phyloP scores from a whole-genome alignment of 495 filamentous ascomycete species.

The Podospora australis region DNA sequence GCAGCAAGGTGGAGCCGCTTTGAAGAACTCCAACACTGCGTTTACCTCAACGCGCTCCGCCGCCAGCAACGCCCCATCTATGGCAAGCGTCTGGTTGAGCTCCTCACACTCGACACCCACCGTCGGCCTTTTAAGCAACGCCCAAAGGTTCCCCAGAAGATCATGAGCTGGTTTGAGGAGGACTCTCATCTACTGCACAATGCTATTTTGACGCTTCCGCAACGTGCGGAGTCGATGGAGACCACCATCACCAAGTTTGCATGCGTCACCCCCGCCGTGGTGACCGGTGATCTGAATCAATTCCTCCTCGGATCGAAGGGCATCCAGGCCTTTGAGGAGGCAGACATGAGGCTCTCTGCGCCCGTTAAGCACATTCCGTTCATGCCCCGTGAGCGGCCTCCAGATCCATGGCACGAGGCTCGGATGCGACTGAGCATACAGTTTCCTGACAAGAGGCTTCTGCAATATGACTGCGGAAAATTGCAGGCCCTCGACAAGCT shows the following conservation, averaged over 20 bases:
- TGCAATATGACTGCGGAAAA: slow-evolving; percentile 98
- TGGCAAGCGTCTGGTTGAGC: slow-evolving; percentile 65
- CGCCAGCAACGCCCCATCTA: slow-evolving; percentile 77
- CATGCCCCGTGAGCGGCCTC: slow-evolving; percentile 45
- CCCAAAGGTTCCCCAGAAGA: slow-evolving; percentile 46
- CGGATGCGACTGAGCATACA: slow-evolving; percentile 90
- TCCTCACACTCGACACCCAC: slow-evolving; percentile 56
- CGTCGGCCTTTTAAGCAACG: slow-evolving; percentile 47
- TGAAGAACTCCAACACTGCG: slow-evolving; percentile 70
- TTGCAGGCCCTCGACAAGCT: slow-evolving; percentile 84
- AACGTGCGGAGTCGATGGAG: slow-evolving; percentile 64
- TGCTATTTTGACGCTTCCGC: slow-evolving; percentile 66
- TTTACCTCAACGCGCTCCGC: slow-evolving; percentile 75
- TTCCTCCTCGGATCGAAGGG: slow-evolving; percentile 56
- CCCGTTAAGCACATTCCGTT: slow-evolving; percentile 41
- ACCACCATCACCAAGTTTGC: slow-evolving; percentile 78
- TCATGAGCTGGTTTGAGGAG: slow-evolving; percentile 68
- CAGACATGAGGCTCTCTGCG: slow-evolving; percentile 37
- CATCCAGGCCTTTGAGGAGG: slow-evolving; percentile 53
- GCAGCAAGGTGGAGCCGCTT: slow-evolving; percentile 63
- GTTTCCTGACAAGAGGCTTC: slow-evolving; percentile 89
- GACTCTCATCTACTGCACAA: slow-evolving; percentile 60
- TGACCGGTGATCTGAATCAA: slow-evolving; percentile 68
- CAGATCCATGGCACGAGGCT: slow-evolving; percentile 87
- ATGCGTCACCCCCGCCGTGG: slow-evolving; percentile 82